phyloP scores from a whole-genome alignment of 2,329 filamentous ascomycete genomes.

The Aspergillus japonicus region DNA sequence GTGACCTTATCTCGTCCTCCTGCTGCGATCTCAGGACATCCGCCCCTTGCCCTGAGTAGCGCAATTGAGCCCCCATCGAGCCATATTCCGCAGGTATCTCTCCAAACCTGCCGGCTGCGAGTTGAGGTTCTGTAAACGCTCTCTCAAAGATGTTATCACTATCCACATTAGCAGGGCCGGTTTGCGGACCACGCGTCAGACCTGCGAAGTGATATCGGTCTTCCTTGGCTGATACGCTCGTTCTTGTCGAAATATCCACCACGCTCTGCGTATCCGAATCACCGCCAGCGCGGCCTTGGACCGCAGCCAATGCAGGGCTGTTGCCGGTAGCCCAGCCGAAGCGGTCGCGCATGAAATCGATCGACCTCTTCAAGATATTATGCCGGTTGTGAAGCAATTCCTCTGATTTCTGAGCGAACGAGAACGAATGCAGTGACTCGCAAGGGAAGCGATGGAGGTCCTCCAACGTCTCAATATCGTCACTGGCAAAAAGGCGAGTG shows the following conservation, averaged over 20 bases:
- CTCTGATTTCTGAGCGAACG: conserved; percentile 92
- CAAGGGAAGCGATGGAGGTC: conserved; percentile 90
- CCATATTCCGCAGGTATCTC: conserved; percentile 22
- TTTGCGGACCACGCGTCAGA: conserved; percentile 64
- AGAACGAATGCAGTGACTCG: conserved; percentile 96
- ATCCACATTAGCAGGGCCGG: conserved; percentile 72
- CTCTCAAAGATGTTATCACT: conserved; percentile 82
- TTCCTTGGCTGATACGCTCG: conserved; percentile 71
- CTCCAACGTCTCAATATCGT: conserved; percentile 71
- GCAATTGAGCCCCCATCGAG: conserved; percentile 22
- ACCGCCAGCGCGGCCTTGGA: conserved; percentile 76
- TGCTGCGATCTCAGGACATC: conserved; percentile 34
- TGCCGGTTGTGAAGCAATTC: conserved; percentile 89
- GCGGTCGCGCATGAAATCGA: conserved; percentile 95
- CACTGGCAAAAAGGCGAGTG: conserved; percentile 58
- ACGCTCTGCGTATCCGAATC: conserved; percentile 86
- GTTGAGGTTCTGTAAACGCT: conserved; percentile 60
- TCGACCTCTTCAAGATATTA: conserved; percentile 85
- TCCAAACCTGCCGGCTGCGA: conserved; percentile 22
- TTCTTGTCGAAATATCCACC: conserved; percentile 81
- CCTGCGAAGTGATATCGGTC: conserved; percentile 47
- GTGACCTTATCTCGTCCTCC: conserved; percentile 34
- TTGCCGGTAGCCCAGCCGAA: conserved; percentile 74
- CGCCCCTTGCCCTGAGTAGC: conserved; percentile 30
- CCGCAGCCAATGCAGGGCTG: conserved; percentile 71